Evolutionary conservation across 805 yeast genomes (phyloP), one percentile per base, ranked within the genome.

Genomic region (Metschnikowia vanudenii): DNA sequence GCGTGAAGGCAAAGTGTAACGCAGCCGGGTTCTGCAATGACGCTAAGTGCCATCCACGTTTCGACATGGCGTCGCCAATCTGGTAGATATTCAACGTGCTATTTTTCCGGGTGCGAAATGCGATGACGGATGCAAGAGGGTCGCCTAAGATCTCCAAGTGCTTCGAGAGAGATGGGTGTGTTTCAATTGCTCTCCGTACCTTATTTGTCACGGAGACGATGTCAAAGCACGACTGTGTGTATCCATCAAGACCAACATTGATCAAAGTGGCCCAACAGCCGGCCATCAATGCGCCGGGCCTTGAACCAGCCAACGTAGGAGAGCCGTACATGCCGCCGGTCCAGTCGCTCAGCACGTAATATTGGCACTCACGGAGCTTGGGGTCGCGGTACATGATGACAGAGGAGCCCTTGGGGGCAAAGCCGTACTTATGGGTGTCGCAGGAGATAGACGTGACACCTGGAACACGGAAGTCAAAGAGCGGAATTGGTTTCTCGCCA

Each of bases 361-460:
- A 92, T 68, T 94, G 99, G 58, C 84, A 76, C 54, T 78, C 77
- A 47, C 99, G 76, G 46, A 89, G 75, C 47, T 78, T 75, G 0
- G 76, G 57, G 50, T 76, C 68, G 39, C 97, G 78, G 66, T 94
- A 94, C 96, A 94, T 85, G 57, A 94, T 85, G 19, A 92, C 78
- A 1, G 96, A 88, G 0, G 96, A 85, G 9, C 99, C 99, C 67
- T 92, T 92, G 33, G 99, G 99, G 8, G 98, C 97, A 74, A 92
- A 94, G 1, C 98, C 99, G 61, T 92, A 92, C 66, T 92, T 92
- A 73, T 92, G 99, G n/a, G 99, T 92, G 64, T 92, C 99, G 68
- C 98, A 94, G n/a, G 96, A 88, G 47, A 92, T 92, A 2, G 97
- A 90, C 0, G 98, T 94, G n/a, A 94, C 98, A 28, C 77, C 94